These are phyloP conservation scores for Graphilbum fragrans DNA, from an alignment of 2,329 filamentous ascomycete species.

Conservation along the genomic window DNA sequence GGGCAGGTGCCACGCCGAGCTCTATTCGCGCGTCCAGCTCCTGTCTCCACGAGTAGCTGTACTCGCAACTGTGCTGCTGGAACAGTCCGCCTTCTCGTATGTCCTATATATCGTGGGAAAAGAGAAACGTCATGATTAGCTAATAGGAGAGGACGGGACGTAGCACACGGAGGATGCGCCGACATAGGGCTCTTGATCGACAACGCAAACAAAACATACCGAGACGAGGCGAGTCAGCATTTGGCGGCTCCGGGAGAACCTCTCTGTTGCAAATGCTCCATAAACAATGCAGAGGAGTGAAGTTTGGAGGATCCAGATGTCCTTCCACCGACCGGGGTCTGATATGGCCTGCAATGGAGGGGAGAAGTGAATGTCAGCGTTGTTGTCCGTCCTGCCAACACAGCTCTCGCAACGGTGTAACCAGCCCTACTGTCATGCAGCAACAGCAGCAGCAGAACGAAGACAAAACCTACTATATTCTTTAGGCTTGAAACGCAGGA, in stretches of 20 bases:
- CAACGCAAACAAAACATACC: background rate
- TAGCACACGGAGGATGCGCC: too few species aligned
- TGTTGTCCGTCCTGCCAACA: too few species aligned
- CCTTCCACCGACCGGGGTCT: conserved; percentile 3
- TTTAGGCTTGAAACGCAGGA: background rate
- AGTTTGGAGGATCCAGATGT: conserved; percentile 4
- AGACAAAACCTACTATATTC: background rate
- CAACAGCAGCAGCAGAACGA: too few species aligned
- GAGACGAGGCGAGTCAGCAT: conserved; percentile 2
- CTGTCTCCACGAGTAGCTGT: conserved; percentile 2
- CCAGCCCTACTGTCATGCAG: too few species aligned
- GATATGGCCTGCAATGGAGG: background rate
- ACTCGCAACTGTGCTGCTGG: conserved; percentile 3
- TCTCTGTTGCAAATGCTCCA: conserved; percentile 2
- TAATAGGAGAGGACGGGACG: too few species aligned
- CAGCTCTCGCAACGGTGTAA: too few species aligned
- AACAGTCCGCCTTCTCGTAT: conserved; percentile 1
- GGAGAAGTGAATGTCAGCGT: too few species aligned
- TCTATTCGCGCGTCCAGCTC: conserved; percentile 1
- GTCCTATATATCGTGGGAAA: background rate
- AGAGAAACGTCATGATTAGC: too few species aligned
- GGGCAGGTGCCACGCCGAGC: background rate
- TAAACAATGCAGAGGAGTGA: conserved; percentile 4
- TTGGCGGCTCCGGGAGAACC: conserved; percentile 1
- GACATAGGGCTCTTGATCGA: too few species aligned